Evolutionary conservation across 2,329 filamentous ascomycete species (phyloP).

Genomic region (Curvularia eragrostidis): DNA sequence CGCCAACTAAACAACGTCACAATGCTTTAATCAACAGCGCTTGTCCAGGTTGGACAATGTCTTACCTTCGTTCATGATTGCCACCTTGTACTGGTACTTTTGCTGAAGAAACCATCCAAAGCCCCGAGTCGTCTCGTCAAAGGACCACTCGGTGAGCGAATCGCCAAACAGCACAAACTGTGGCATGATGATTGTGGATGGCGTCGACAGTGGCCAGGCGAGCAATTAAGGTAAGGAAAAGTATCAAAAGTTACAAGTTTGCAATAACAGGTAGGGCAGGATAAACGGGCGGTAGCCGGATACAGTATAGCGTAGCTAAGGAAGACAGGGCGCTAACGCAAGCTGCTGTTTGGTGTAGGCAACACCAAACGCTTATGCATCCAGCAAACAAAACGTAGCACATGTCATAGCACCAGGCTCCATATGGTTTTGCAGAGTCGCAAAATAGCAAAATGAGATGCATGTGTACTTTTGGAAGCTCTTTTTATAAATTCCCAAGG

Average conservation of each 20-base stretch:
- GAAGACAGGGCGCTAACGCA: slow-evolving; percentile 9
- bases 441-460: neutral
- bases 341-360: slow-evolving; percentile 8
- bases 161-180: slow-evolving; percentile 47
- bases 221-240: neutral
- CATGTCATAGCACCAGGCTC: neutral
- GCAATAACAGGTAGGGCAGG: neutral
- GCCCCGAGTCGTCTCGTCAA: slow-evolving; percentile 34
- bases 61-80: slow-evolving; percentile 43
- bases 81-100: slow-evolving; percentile 35
- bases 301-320: slow-evolving; percentile 2
- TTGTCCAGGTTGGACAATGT: slow-evolving; percentile 3
- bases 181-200: slow-evolving; percentile 11
- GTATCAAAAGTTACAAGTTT: neutral
- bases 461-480: neutral
- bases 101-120: slow-evolving; percentile 40
- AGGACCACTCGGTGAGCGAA: slow-evolving; percentile 45
- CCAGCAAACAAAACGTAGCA: neutral
- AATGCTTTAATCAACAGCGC: slow-evolving; percentile 35
- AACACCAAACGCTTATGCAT: slow-evolving; percentile 1
- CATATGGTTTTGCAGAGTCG: neutral
- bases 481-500: neutral
- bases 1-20: neutral
- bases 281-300: slow-evolving; percentile 2
- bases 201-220: neutral